Evolutionary conservation across 441 rosid genomes (phyloP).

Genomic region (Theobroma grandiflorum): DNA sequence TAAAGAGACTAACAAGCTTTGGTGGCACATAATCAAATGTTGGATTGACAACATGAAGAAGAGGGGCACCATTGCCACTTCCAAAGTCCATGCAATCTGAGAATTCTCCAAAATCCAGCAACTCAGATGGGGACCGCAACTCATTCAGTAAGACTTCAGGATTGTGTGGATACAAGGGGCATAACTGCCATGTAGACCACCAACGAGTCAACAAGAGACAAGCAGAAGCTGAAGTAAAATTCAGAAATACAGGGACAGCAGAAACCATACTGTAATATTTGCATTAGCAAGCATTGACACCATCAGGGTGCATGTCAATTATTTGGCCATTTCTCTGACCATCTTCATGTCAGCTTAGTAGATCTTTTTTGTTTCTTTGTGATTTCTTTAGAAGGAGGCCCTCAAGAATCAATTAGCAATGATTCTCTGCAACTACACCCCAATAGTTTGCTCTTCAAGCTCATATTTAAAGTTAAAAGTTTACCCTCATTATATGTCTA

Average conservation of each 20-base stretch:
- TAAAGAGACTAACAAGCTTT: constrained; percentile 93
- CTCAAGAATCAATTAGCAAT: neutral
- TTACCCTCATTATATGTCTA: neutral
- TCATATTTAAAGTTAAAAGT: neutral
- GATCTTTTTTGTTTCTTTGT: neutral
- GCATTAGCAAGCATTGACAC: constrained; percentile 5
- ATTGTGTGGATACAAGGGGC: constrained; percentile 97
- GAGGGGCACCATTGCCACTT: constrained; percentile 67
- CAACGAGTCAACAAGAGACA: constrained; percentile 15
- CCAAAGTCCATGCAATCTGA: constrained; percentile 95
- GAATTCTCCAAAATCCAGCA: constrained; percentile 96
- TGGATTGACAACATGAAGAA: constrained; percentile 94
- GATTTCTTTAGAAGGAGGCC: constrained; percentile 5
- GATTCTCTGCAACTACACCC: neutral
- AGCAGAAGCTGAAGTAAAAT: constrained; percentile 9
- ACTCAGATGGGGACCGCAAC: constrained; percentile 94
- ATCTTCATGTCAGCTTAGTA: constrained; percentile 8
- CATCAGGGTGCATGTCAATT: neutral
- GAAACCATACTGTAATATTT: neutral
- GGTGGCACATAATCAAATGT: constrained; percentile 97
- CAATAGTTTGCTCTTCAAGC: constrained; percentile 15
- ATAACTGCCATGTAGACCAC: constrained; percentile 60
- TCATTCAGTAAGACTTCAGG: constrained; percentile 94
- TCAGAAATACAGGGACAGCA: neutral
- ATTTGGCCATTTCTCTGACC: constrained; percentile 10